Conservation (phyloP, 192 early-diverging fungal genomes). For the Chytriomyces hyalinus region DNA sequence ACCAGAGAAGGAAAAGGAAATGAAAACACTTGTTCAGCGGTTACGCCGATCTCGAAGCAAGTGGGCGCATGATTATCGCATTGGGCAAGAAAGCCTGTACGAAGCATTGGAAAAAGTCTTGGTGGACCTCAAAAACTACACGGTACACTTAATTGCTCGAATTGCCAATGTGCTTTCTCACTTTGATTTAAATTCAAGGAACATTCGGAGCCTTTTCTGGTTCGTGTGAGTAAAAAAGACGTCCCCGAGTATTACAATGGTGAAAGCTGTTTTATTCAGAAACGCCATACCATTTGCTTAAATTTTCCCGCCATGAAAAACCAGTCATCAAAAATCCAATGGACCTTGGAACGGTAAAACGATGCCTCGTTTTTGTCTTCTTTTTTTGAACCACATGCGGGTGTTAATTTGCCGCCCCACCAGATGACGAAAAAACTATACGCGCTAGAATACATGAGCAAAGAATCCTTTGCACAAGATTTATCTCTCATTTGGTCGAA, state of each 20-base stretch:
- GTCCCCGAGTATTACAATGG: conserved; percentile 91
- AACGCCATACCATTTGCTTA: neutral
- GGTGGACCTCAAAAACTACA: conserved; percentile 78
- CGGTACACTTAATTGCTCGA: conserved; percentile 40
- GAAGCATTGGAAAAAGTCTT: conserved; percentile 85
- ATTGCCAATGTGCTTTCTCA: neutral
- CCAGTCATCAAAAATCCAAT: conserved; percentile 91
- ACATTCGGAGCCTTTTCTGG: conserved; percentile 83
- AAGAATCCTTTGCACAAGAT: conserved; percentile 86
- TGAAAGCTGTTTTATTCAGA: conserved; percentile 37
- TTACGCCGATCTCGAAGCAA: conserved; percentile 81
- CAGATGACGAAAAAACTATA: conserved; percentile 86
- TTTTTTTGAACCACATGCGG: neutral
- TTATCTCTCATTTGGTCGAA: conserved; percentile 90
- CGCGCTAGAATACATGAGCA: conserved; percentile 79
- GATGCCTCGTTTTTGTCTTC: neutral
- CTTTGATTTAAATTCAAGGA: conserved; percentile 53
- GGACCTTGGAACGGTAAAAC: conserved; percentile 79
- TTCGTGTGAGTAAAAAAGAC: conserved; percentile 85
- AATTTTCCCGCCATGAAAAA: conserved; percentile 6
- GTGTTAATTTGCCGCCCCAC: neutral
- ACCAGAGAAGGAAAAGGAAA: conserved; percentile 54
- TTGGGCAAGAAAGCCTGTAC: conserved; percentile 92
- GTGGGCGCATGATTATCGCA: conserved; percentile 85
- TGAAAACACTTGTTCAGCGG: conserved; percentile 77